These are phyloP conservation scores for Pleurotus citrinopileatus DNA, from an alignment of 768 basidiomycete genomes.

Conservation along the genomic window DNA sequence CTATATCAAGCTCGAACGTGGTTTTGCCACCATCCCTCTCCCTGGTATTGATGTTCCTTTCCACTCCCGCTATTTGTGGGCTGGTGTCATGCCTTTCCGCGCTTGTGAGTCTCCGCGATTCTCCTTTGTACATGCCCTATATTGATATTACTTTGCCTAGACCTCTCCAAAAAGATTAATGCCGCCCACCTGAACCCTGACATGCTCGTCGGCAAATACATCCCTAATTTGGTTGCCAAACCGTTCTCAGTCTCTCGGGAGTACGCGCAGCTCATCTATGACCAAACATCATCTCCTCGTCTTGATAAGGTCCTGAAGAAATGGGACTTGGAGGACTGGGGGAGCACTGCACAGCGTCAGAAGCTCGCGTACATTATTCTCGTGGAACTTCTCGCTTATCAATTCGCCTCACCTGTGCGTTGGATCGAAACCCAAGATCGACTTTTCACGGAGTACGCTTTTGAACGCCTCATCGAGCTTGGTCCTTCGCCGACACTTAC, in stretches of 20 bases:
- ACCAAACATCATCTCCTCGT: conserved; percentile 93
- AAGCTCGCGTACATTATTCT: conserved; percentile 94
- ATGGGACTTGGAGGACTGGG: conserved; percentile 95
- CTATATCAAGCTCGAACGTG: conserved; percentile 92
- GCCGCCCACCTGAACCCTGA: conserved; percentile 89
- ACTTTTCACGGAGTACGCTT: conserved; percentile 80
- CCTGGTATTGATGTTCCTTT: conserved; percentile 99
- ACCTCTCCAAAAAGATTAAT: conserved; percentile 98
- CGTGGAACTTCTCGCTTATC: conserved; percentile 95
- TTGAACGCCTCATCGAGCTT: conserved; percentile 93
- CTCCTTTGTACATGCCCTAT: neutral
- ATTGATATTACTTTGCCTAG: conserved; percentile 35
- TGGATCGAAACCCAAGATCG: conserved; percentile 99
- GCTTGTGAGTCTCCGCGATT: conserved; percentile 61
- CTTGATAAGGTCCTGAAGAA: conserved; percentile 92
- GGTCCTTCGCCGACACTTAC: conserved; percentile 96
- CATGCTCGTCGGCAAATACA: conserved; percentile 92
- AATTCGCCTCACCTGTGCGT: conserved; percentile 96
- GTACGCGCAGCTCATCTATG: conserved; percentile 94
- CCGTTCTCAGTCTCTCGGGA: conserved; percentile 81
- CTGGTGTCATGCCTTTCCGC: conserved; percentile 95
- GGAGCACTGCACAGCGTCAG: conserved; percentile 74
- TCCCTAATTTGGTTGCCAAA: conserved; percentile 92
- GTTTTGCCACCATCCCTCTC: conserved; percentile 92
- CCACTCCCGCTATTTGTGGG: conserved; percentile 99